Evolutionary conservation across 176 grass and related monocot species (phyloP), one percentile per base, ranked within the genome.

Genomic region (Bolboschoenus planiculmis): DNA sequence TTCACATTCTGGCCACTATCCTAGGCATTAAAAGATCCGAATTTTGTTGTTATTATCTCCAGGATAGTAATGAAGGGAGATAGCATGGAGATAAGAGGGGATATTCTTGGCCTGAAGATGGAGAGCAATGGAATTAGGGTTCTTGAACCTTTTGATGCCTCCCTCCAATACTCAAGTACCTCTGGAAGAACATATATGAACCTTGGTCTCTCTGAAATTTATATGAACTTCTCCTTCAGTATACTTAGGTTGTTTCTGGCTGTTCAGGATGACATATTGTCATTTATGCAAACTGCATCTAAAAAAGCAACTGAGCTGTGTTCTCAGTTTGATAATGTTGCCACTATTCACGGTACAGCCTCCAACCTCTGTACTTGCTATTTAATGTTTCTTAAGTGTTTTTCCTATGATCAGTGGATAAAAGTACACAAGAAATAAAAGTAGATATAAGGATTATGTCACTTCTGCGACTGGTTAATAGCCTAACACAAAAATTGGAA

Each of bases 211-310:
- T 97, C 95, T 81, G 90, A 94, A 66, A 88, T 97, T 86, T 89
- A 89, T 90, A 93, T 97, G 92, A 97, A 97, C 86, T 97, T 94
- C 77, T 94, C 95, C 65, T 97, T 97, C 29, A 97, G 95, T 84
- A 97, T 97, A 78, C 88, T 97, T 62, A 97, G 85, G 83, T 82
- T 97, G n/a, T 88, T 97, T 78, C 83, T 94, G 88, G 90, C 90
- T 84, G 87, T 97, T 16, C 88, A 97, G 88, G 92, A 97, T 91
- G 95, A 97, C 87, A 97, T 97, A 87, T 90, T 90, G 75, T 90
- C 90, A 83, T 97, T 94, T 93, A 83, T 97, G 48, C 90, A 87
- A 80, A 91, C 89, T 81, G 90, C 92, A 53, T 94, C 95, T 3
- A 94, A 94, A 66, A 91, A 94, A 87, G 87, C 92, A 42, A 92